Percentiles rank a stretch among this genome's conserved stretches.
Evolutionary conservation across 148 eudicot genomes (phyloP).

Genomic region (Rhododendron williamsianum): DNA sequence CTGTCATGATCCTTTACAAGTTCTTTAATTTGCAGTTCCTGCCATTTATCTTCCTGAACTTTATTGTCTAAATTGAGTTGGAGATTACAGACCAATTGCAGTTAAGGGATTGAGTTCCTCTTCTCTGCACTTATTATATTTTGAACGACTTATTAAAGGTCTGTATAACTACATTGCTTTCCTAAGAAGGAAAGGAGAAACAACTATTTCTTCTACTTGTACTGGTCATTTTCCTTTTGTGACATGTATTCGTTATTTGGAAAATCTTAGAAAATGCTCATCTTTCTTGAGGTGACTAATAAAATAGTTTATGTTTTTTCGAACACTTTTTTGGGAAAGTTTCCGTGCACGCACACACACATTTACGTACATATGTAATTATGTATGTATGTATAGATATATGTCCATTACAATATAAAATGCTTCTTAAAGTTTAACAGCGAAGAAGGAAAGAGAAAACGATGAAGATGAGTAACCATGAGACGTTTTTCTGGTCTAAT

Average conservation of each 20-base stretch:
- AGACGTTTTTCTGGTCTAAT: not conserved
- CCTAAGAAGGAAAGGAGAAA: not conserved
- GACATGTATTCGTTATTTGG: not conserved
- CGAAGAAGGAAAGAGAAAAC: not conserved
- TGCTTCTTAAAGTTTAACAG: not conserved
- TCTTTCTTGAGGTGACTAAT: not conserved
- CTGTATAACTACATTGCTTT: not conserved
- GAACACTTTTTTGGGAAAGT: not conserved
- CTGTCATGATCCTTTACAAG: not conserved
- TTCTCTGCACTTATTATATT: not conserved
- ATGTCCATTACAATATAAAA: not conserved
- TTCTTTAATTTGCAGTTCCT: not conserved
- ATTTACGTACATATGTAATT: too few relatives aligned
- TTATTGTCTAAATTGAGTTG: not conserved
- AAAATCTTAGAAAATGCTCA: not conserved
- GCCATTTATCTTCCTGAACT: not conserved
- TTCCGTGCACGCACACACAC: not conserved
- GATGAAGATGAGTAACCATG: not conserved
- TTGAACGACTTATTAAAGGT: not conserved
- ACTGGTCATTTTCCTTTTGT: not conserved
- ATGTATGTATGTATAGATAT: too few relatives aligned
- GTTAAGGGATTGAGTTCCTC: conserved; percentile 6
- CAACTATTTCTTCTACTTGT: not conserved
- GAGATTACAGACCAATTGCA: not conserved
- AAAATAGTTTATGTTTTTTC: not conserved